Base-by-base conservation (phyloP, 148 eudicot genomes). In the Diospyros lotus region DNA sequence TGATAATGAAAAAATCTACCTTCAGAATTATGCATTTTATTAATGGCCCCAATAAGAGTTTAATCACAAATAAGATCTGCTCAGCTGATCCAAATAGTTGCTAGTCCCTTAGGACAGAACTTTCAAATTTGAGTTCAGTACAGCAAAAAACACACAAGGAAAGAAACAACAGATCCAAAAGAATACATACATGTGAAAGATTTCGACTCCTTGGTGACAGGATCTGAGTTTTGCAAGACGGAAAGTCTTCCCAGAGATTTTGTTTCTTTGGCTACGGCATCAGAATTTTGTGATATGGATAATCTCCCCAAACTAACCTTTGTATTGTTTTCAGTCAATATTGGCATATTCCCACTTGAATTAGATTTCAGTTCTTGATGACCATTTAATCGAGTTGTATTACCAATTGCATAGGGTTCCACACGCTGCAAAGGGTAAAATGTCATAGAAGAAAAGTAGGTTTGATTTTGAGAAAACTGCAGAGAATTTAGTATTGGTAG, bases 371-470 rank as follows among this genome's bases (percentile, higher is more conserved):
- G 62, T 66, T 85, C 92, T 74, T 84, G 76, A 45, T 81, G 85
- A 50, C 88, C 90, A 85, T 84, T 90, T 72, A 84, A 83, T 75
- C 79, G 88, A 66, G 81, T 53, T 12, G 58, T 64, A 64, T 50
- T 81, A 58, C 81, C 82, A 72, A 83, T 78, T 46, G 93, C 85
- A 82, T 90, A 87, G 77, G 98, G 97, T 86, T 95, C 98, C 56
- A 83, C 78, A 64, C 93, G 87, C 98, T 95, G 92, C 76, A 75
- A 77, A 53, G 71, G 77, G 63, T 11, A 69, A 58, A 75, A 76
- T 3, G 45, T 75, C 41, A 77, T 38, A 54, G 69, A 76, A 73
- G 38, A 80, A 54, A 51, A 68, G 68, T 76, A 69, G 69, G 62
- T 48, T 59, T n/a, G 76, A 66, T 58, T 48, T 41, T 40, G 48